A percentile compares a stretch with the other conserved stretches of the same genome.
These are phyloP conservation scores for Boletellus sp. DNA, from an alignment of 768 basidiomycete genomes.

Conservation along the genomic window DNA sequence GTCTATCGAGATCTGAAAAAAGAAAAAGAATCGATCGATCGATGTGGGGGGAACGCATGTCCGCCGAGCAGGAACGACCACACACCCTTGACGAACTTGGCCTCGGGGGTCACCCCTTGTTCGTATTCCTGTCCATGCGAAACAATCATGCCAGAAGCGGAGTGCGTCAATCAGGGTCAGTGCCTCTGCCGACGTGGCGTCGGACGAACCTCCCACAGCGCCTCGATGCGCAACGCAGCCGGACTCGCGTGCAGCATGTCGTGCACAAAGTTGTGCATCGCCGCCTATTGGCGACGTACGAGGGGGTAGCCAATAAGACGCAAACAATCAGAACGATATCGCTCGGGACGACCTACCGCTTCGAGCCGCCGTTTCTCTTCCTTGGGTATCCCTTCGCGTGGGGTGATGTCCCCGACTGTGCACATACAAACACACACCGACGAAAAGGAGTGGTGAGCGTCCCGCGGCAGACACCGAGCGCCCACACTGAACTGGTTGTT, in stretches of 20 bases:
- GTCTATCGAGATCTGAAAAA: constrained; percentile 69
- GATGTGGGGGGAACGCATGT: neutral
- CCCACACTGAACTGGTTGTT: neutral
- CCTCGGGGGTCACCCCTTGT: constrained; percentile 65
- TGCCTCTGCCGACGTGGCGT: neutral
- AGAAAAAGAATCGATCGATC: neutral
- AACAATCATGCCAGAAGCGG: too few relatives aligned
- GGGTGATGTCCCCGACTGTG: constrained; percentile 89
- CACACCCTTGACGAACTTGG: constrained; percentile 83
- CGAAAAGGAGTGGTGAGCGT: too few relatives aligned
- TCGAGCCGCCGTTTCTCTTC: constrained; percentile 77
- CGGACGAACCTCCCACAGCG: constrained; percentile 57
- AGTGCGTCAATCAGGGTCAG: too few relatives aligned
- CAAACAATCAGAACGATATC: too few relatives aligned
- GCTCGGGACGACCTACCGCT: constrained; percentile 40
- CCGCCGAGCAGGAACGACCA: neutral
- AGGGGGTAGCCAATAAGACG: too few relatives aligned
- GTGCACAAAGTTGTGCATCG: constrained; percentile 85
- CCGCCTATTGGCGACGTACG: constrained; percentile 63
- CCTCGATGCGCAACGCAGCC: constrained; percentile 62
- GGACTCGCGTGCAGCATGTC: constrained; percentile 83
- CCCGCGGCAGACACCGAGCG: too few relatives aligned
- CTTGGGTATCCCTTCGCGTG: constrained; percentile 81
- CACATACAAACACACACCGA: too few relatives aligned
- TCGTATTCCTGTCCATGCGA: constrained; percentile 71